Conservation (phyloP, 2,329 filamentous ascomycete species). For the Aspergillus proliferans region DNA sequence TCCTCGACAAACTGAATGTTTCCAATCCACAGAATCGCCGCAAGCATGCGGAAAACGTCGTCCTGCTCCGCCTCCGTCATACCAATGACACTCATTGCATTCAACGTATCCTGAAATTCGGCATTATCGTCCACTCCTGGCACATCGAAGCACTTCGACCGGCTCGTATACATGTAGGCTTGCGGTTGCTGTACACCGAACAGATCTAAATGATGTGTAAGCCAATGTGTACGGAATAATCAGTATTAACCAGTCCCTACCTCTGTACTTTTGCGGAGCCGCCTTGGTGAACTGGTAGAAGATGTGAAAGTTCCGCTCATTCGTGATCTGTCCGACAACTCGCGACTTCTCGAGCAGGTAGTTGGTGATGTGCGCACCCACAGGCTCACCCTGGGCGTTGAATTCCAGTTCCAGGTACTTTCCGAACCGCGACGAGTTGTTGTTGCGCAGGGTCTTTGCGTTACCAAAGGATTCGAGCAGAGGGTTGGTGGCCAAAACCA, state of each 20-base stretch:
- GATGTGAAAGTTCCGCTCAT: constrained; percentile 98
- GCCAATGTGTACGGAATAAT: constrained; percentile 6
- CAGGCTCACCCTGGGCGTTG: constrained; percentile 81
- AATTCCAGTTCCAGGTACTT: constrained; percentile 98
- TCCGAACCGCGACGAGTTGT: constrained; percentile 97
- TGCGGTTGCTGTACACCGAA: constrained; percentile 89
- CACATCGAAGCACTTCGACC: constrained; percentile 90
- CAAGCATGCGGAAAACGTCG: constrained; percentile 91
- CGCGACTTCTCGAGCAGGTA: constrained; percentile 93
- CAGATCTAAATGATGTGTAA: constrained; percentile 48
- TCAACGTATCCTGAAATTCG: constrained; percentile 82
- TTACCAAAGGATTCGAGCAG: constrained; percentile 96
- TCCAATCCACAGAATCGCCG: constrained; percentile 86
- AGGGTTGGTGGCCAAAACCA: constrained; percentile 97
- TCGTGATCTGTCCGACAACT: constrained; percentile 88
- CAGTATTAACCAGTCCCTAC: constrained; percentile 25
- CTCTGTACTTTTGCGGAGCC: constrained; percentile 75
- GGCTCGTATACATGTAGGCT: constrained; percentile 88
- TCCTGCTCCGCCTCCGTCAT: constrained; percentile 84
- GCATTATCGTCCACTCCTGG: constrained; percentile 86
- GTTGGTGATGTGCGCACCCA: constrained; percentile 96
- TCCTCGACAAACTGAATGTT: constrained; percentile 90
- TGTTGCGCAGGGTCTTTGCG: constrained; percentile 94
- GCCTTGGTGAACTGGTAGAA: constrained; percentile 99
- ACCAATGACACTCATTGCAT: constrained; percentile 93